These are phyloP conservation scores for Cardiospermum halicacabum DNA, from an alignment of 345 rosid genomes.

Conservation along the genomic window DNA sequence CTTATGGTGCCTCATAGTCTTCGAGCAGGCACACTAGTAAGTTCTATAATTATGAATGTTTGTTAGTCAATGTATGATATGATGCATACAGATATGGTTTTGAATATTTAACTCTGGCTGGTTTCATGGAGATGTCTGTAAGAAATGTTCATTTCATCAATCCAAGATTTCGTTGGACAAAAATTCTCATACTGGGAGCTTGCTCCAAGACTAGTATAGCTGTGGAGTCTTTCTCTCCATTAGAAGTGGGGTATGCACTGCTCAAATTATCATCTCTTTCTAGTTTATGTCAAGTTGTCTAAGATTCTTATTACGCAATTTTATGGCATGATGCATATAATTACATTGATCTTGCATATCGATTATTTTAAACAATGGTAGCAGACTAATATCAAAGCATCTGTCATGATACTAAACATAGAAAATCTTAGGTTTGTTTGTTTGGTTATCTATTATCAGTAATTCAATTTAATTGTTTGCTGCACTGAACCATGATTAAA, in stretches of 20 bases:
- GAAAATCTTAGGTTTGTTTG: not conserved
- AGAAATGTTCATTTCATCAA: constrained; percentile 78
- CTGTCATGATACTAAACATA: not conserved
- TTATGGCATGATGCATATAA: not conserved
- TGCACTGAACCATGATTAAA: not conserved
- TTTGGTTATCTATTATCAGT: not conserved
- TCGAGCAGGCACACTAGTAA: constrained; percentile 72
- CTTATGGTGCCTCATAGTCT: constrained; percentile 54
- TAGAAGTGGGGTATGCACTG: constrained; percentile 53
- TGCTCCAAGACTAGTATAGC: constrained; percentile 70
- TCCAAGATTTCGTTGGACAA: constrained; percentile 64
- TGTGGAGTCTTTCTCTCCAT: constrained; percentile 71
- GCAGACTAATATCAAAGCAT: not conserved
- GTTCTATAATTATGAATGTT: constrained; percentile 18
- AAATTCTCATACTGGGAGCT: constrained; percentile 67
- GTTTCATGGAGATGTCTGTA: constrained; percentile 48
- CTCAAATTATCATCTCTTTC: constrained; percentile 11
- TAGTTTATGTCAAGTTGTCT: not conserved
- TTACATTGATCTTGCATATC: not conserved
- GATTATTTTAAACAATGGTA: not conserved
- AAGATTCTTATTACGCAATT: not conserved
- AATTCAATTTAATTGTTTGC: not conserved
- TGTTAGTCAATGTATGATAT: not conserved
- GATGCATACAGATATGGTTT: not conserved
- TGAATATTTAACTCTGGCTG: constrained; percentile 2